Percentiles rank a stretch among this genome's conserved stretches.
Evolutionary conservation across 2,329 filamentous ascomycete species (phyloP).

Genomic region (Fusarium clavum): DNA sequence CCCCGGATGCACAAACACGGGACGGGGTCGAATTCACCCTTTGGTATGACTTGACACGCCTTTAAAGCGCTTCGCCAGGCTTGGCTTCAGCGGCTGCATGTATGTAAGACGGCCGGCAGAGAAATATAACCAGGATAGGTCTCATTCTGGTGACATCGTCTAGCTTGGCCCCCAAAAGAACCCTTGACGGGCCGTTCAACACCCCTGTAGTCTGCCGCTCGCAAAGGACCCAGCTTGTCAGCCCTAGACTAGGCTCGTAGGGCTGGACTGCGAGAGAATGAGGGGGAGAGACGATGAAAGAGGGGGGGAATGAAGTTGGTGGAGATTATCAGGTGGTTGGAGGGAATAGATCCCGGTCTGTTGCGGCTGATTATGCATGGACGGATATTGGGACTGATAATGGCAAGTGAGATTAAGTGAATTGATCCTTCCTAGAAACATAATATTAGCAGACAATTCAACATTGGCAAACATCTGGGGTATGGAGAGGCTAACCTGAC

Average conservation of each 20-base stretch:
- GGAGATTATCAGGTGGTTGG: conserved; percentile 5
- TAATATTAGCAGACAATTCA: not conserved
- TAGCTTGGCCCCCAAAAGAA: conserved; percentile 26
- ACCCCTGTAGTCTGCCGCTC: conserved; percentile 5
- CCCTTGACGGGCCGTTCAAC: not conserved
- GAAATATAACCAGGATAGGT: conserved; percentile 16
- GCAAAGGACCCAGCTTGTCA: conserved; percentile 9
- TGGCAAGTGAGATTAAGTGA: conserved; percentile 2
- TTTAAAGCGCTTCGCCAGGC: not conserved
- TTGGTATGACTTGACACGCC: not conserved
- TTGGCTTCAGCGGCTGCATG: not conserved
- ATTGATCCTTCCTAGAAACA: not conserved
- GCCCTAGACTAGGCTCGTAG: conserved; percentile 28
- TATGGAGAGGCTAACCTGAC: not conserved
- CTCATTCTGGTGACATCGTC: not conserved
- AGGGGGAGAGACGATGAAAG: not conserved
- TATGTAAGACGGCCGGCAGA: not conserved
- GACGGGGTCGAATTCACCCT: not conserved
- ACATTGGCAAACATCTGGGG: not conserved
- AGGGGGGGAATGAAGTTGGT: not conserved
- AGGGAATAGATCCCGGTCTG: conserved; percentile 3
- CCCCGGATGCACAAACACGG: not conserved
- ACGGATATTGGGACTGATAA: conserved; percentile 4
- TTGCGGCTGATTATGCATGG: conserved; percentile 29
- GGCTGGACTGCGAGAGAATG: conserved; percentile 27